Base-by-base conservation (phyloP, 2,329 filamentous ascomycete genomes). In the Rasamsonia emersonii region DNA sequence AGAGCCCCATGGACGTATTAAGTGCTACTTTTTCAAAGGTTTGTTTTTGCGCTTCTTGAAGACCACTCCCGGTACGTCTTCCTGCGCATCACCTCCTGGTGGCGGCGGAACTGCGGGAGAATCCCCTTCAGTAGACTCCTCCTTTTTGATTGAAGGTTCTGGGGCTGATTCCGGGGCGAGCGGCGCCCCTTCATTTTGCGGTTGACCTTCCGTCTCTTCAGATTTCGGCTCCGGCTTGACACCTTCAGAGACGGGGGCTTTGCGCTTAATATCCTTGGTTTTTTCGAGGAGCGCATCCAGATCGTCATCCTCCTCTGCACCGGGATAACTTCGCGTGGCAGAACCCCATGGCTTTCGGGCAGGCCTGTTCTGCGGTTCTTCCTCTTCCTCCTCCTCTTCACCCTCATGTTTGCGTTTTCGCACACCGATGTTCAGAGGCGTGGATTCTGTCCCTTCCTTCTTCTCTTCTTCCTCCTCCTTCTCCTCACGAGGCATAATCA, bases 21-120 rank as follows among this genome's bases (percentile, higher is more conserved):
- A 32, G 18, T 16, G n/a, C 39, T 47, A 62, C 49, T 56, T 58
- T 44, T 54, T 60, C 44, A 55, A 53, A 30, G 52, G 45, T 45
- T 67, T 68, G 2, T 61, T 53, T 41, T 65, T 68, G 40, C 65
- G 63, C 41, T 67, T 68, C 43, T 67, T 68, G 53, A 68, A 68
- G 14, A 67, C 44, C 24, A 65, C 53, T 3, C 54, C 56, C 4
- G 51, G 34, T 4, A 38, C 39, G 13, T 38, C 33, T 18, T 53
- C 51, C 30, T 52, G 45, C 4, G 24, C 30, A 18, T 44, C 44
- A 1, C 39, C 37, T 36, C 43, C 40, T 9, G 37, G 32, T 5
- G 13, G 23, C 1, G 34, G 25, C 6, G 31, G 29, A 14, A 28
- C 29, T 15, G 45, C 21, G n/a, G 30, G 24, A 14, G 21, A 17